Percentiles rank a stretch among this genome's conserved stretches.
phyloP scores from a whole-genome alignment of 2,329 filamentous ascomycete species.

The Diaporthe batatas region DNA sequence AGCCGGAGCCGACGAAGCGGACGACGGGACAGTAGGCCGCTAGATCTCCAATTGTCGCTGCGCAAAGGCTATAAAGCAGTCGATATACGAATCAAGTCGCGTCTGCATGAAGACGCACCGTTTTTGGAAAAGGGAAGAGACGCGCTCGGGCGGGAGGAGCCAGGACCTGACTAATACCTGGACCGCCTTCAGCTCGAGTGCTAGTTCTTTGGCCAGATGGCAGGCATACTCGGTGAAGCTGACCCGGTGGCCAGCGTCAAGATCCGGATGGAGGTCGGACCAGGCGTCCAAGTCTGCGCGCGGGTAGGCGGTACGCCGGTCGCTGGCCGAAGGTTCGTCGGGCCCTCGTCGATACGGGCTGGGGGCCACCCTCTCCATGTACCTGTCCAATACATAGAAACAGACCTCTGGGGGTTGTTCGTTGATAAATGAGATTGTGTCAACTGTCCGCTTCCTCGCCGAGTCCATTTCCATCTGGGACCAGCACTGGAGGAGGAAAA shows the following conservation, averaged over 20 bases:
- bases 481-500: slow-evolving; percentile 20
- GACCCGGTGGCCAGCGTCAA: not conserved
- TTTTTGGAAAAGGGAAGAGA: too few species aligned
- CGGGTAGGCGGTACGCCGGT: not conserved
- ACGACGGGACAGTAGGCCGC: not conserved
- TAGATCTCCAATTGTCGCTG: not conserved
- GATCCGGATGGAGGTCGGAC: not conserved
- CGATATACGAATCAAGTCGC: not conserved
- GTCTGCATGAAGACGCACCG: too few species aligned
- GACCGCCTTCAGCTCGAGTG: not conserved
- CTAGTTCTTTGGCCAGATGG: not conserved
- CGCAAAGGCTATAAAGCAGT: not conserved
- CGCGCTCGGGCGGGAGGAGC: too few species aligned
- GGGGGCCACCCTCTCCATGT: not conserved
- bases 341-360: too few species aligned
- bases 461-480: not conserved
- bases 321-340: not conserved
- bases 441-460: not conserved
- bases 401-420: not conserved
- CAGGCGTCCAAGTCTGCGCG: not conserved
- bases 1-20: not conserved
- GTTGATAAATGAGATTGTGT: not conserved
- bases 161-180: too few species aligned
- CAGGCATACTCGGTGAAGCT: not conserved
- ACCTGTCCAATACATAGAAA: not conserved